These are phyloP conservation scores for Candida piceae DNA, from an alignment of 805 yeast genomes.

Conservation along the genomic window DNA sequence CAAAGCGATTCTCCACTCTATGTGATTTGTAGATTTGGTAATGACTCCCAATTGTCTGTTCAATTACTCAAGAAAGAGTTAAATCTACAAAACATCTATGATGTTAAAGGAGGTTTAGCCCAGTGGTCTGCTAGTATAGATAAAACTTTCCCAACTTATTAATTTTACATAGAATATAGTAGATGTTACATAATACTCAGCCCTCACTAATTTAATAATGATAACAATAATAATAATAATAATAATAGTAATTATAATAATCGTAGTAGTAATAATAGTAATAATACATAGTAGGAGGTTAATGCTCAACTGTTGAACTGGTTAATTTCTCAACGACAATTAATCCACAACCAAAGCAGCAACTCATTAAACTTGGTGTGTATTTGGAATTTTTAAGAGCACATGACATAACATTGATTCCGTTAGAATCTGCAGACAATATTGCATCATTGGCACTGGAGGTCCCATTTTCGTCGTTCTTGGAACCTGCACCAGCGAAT, in stretches of 20 bases:
- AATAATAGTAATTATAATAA: too few relatives aligned
- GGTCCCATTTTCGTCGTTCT: too few relatives aligned
- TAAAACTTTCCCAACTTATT: slow-evolving; percentile 58
- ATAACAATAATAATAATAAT: neutral
- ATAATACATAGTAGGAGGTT: too few relatives aligned
- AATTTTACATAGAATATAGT: too few relatives aligned
- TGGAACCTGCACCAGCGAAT: neutral
- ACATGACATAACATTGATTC: slow-evolving; percentile 16
- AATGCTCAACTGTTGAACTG: slow-evolving; percentile 8
- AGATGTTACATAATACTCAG: too few relatives aligned
- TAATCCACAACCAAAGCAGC: slow-evolving; percentile 27
- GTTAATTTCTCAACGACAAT: slow-evolving; percentile 24
- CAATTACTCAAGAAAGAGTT: slow-evolving; percentile 45
- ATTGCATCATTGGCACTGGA: too few relatives aligned
- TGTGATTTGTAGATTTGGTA: slow-evolving; percentile 83
- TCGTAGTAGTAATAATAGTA: too few relatives aligned
- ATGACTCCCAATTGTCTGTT: slow-evolving; percentile 82
- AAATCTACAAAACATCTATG: slow-evolving; percentile 48
- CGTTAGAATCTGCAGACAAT: too few relatives aligned
- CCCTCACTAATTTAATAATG: too few relatives aligned
- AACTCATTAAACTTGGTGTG: slow-evolving; percentile 17
- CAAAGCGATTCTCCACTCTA: slow-evolving; percentile 29
- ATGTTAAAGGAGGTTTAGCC: slow-evolving; percentile 73
- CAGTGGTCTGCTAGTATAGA: slow-evolving; percentile 65
- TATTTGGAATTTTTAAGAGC: slow-evolving; percentile 13